Percentiles rank a stretch among this genome's conserved stretches.
phyloP scores from a whole-genome alignment of 2,329 filamentous ascomycete genomes.

The Clarireedia homoeocarpa region DNA sequence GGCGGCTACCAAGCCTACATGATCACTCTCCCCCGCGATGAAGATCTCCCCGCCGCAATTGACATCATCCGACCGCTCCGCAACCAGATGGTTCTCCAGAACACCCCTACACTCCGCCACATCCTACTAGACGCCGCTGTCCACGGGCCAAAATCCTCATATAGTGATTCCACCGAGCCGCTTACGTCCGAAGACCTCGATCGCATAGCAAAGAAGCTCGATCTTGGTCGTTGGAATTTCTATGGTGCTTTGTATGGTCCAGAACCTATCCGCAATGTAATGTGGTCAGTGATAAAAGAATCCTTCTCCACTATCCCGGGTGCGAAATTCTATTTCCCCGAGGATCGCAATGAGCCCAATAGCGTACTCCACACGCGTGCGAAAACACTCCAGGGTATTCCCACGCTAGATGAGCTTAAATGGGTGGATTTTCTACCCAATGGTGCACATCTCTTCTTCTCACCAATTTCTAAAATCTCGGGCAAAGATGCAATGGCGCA shows the following conservation, averaged over 20 bases:
- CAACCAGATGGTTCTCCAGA: constrained; percentile 37
- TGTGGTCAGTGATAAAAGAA: constrained; percentile 27
- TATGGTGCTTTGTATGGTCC: constrained; percentile 37
- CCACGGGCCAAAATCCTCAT: constrained; percentile 33
- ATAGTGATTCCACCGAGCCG: constrained; percentile 25
- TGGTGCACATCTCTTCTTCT: constrained; percentile 44
- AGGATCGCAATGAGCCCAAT: constrained; percentile 22
- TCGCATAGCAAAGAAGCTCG: constrained; percentile 33
- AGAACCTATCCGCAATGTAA: constrained; percentile 27
- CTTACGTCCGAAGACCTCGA: constrained; percentile 35
- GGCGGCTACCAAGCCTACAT: constrained; percentile 38
- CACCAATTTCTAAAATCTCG: constrained; percentile 41
- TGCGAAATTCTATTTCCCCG: constrained; percentile 26
- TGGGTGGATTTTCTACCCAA: constrained; percentile 47
- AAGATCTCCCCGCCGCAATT: constrained; percentile 19
- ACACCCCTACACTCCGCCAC: constrained; percentile 26
- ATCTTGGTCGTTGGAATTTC: constrained; percentile 40
- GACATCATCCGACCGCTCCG: constrained; percentile 39
- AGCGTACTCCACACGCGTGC: constrained; percentile 26
- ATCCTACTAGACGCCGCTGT: constrained; percentile 28
- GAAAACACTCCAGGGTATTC: constrained; percentile 24
- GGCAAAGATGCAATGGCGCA: constrained; percentile 39
- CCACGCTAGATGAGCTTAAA: constrained; percentile 27
- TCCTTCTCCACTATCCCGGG: constrained; percentile 27
- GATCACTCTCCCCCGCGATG: constrained; percentile 36